Conservation (phyloP, 1,284 basidiomycete species). For the Cutaneotrichosporon dermatis region DNA sequence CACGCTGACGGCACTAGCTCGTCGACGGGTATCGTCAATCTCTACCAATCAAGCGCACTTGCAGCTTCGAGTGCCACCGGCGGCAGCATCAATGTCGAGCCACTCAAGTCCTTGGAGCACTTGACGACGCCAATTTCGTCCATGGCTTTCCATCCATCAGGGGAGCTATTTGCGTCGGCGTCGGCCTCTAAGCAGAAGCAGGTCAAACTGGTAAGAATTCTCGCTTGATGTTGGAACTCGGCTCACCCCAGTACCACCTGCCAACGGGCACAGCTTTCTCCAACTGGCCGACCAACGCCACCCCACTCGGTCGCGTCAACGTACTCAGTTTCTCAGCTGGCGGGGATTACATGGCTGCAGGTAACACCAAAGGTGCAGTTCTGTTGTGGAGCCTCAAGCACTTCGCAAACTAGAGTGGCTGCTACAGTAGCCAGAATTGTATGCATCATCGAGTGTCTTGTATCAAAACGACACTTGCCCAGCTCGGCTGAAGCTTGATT, state of each 20-base stretch:
- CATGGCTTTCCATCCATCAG: conserved; percentile 79
- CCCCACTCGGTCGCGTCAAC: conserved; percentile 84
- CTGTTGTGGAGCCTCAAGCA: conserved; percentile 74
- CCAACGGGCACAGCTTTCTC: conserved; percentile 65
- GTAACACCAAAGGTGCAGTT: conserved; percentile 82
- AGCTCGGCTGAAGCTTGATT: too few relatives aligned
- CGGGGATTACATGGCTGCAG: conserved; percentile 83
- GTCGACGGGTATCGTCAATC: conserved; percentile 60
- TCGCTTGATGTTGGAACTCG: not conserved
- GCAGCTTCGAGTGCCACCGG: not conserved
- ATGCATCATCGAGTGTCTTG: conserved; percentile 3
- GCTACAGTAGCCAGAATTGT: not conserved
- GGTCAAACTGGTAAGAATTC: conserved; percentile 67
- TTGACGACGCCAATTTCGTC: conserved; percentile 81
- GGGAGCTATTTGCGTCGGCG: conserved; percentile 81
- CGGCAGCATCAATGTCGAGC: conserved; percentile 51
- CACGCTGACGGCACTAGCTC: too few relatives aligned
- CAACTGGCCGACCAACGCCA: conserved; percentile 94
- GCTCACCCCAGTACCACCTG: conserved; percentile 43
- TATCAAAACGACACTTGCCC: too few relatives aligned
- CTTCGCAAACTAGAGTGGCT: conserved; percentile 23
- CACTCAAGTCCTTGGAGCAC: conserved; percentile 77
- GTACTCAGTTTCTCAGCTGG: conserved; percentile 75
- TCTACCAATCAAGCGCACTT: conserved; percentile 58
- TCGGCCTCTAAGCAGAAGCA: conserved; percentile 85